Evolutionary conservation across 2,329 filamentous ascomycete genomes (phyloP).

Genomic region (Fusarium sp.): DNA sequence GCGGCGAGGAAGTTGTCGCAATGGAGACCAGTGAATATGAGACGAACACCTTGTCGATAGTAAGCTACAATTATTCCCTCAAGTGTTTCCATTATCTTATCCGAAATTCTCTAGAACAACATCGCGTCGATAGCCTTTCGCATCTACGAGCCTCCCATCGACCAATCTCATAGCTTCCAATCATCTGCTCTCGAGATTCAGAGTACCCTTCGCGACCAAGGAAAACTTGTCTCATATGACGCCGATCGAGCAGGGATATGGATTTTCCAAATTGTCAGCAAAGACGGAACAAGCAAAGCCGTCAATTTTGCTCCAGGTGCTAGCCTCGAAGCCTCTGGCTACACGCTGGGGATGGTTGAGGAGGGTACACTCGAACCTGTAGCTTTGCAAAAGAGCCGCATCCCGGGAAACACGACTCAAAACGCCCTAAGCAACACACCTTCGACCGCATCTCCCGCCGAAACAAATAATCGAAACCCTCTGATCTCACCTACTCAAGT

Average conservation of each 20-base stretch:
- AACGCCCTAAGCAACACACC: constrained; percentile 64
- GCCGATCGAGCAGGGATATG: constrained; percentile 64
- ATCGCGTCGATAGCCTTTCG: constrained; percentile 68
- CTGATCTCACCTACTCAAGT: constrained; percentile 40
- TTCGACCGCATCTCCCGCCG: constrained; percentile 57
- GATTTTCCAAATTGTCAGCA: constrained; percentile 65
- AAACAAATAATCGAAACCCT: constrained; percentile 51
- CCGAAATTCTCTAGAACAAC: constrained; percentile 61
- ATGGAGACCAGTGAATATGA: constrained; percentile 75
- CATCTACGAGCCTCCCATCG: constrained; percentile 65
- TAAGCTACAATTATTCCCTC: constrained; percentile 45
- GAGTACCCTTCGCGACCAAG: constrained; percentile 63
- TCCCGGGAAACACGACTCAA: constrained; percentile 55
- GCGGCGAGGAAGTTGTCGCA: constrained; percentile 58
- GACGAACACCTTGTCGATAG: constrained; percentile 71
- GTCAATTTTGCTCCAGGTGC: constrained; percentile 51
- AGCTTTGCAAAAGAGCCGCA: constrained; percentile 61
- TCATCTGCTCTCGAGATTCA: constrained; percentile 66
- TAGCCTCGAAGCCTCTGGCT: constrained; percentile 60
- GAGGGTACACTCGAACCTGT: constrained; percentile 66
- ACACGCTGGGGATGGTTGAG: constrained; percentile 60
- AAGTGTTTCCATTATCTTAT: constrained; percentile 29
- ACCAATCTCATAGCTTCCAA: constrained; percentile 60
- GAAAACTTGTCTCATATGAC: constrained; percentile 68
- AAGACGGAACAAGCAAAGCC: constrained; percentile 54